Evolutionary conservation across 139 green algal genomes (phyloP).

Genomic region (Picochlorum sp.): DNA sequence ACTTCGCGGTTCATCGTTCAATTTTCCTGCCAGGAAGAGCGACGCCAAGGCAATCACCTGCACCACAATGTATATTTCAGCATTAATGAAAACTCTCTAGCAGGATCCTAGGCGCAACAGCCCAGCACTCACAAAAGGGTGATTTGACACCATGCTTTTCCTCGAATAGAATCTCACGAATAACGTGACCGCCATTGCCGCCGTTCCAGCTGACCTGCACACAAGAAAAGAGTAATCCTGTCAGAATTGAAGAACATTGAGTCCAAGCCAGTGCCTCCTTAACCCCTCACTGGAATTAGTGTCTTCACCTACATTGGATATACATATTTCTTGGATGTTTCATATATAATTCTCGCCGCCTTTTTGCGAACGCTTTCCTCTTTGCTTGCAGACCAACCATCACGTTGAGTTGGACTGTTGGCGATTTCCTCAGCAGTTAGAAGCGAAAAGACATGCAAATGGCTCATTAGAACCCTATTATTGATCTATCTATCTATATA

Average conservation of each 20-base stretch:
- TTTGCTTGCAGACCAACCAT: constrained; percentile 7
- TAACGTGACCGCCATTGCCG: constrained; percentile 16
- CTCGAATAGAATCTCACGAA: constrained; percentile 20
- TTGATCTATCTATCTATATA: too few species aligned
- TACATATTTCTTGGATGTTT: background rate
- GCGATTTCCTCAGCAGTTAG: constrained; percentile 4
- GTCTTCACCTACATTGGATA: too few species aligned
- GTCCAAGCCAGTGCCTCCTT: too few species aligned
- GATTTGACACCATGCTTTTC: constrained; percentile 25
- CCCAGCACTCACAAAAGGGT: constrained; percentile 13
- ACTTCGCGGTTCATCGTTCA: constrained; percentile 6
- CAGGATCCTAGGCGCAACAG: background rate
- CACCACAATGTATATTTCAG: too few species aligned
- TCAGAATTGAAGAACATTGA: background rate
- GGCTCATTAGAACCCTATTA: too few species aligned
- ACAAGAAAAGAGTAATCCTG: background rate
- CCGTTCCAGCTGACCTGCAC: constrained; percentile 3
- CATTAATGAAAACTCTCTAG: background rate
- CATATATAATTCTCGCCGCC: constrained; percentile 7
- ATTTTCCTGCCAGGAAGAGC: constrained; percentile 21
- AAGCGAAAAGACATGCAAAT: constrained; percentile 10
- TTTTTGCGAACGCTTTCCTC: constrained; percentile 6
- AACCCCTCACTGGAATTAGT: too few species aligned
- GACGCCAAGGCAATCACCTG: constrained; percentile 14
- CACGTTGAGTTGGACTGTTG: constrained; percentile 4